Evolutionary conservation across 768 basidiomycete genomes (phyloP), one percentile per base, ranked within the genome.

Genomic region (Termitomyces sp.): DNA sequence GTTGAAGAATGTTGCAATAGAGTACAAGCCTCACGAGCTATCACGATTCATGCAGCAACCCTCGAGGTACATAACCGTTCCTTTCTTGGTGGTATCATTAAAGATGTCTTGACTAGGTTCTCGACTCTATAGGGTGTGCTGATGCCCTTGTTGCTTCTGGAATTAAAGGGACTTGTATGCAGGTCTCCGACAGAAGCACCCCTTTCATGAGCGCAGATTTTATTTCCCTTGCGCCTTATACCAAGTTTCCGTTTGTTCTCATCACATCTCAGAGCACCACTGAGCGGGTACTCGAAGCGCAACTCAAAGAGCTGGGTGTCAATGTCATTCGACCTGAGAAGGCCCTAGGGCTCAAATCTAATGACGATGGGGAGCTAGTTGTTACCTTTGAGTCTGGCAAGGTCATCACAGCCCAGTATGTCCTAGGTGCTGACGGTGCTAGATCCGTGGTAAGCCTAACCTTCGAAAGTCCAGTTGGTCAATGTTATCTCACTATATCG

Each of bases 361-460:
- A 69, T 44, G 54, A 59, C 8, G 58, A 61, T n/a, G 67, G 74
- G 32, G 65, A 64, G 12, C 26, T 75, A 13, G 71, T 78, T 14
- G 79, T 79, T n/a, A 61, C 65, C 0, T 81, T 84, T 59, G 78
- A 81, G 31, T 71, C 74, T 46, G 81, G 81, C 4, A 71, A 71
- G 36, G 63, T 68, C 13, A 72, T 83, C 37, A 71, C 65, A 3
- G 65, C 81, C 14, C 73, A 71, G 34, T 81, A 80, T 63, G 74
- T 82, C 5, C 61, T 83, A 32, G 81, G 78, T 24, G 80, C 81
- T 5, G 82, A 84, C 62, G 81, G 82, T 4, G 68, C 79, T 3
- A 72, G 65, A 56, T 83, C 81, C 0, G 61, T 64, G 34, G 82
- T 81, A 61, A 63, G 59, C 49, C 6, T 36, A 13, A 6, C 9